phyloP scores from a whole-genome alignment of 2,329 filamentous ascomycete species.

The Grosmannia huntii region DNA sequence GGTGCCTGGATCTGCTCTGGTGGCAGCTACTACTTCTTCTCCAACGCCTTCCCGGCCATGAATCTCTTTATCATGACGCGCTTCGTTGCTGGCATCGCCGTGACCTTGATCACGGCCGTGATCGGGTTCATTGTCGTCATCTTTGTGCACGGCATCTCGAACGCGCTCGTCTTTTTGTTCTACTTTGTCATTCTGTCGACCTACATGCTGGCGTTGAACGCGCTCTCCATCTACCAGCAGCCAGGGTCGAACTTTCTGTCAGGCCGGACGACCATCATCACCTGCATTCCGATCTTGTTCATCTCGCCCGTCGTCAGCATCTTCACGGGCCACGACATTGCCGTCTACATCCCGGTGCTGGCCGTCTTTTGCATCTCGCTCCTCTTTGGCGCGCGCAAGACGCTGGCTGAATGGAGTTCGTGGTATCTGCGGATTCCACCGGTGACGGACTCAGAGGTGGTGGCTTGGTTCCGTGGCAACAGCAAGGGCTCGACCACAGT shows the following conservation, averaged over 20 bases:
- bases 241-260: conserved; percentile 39
- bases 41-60: conserved; percentile 15
- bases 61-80: conserved; percentile 14
- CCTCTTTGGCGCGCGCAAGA: conserved; percentile 21
- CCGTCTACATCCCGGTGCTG: conserved; percentile 35
- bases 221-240: conserved; percentile 32
- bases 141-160: conserved; percentile 23
- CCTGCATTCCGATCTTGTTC: conserved; percentile 34
- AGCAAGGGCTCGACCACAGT: conserved; percentile 1
- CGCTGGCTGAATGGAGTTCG: conserved; percentile 33
- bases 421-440: conserved; percentile 34
- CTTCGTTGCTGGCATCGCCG: conserved; percentile 28
- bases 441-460: conserved; percentile 32
- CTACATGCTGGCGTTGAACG: conserved; percentile 38
- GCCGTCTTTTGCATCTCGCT: conserved; percentile 35
- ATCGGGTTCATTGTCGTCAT: conserved; percentile 31
- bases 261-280: conserved; percentile 35
- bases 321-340: conserved; percentile 32
- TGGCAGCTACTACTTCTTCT: conserved; percentile 38
- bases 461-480: conserved; percentile 25
- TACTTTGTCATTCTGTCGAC: conserved; percentile 38
- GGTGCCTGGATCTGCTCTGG: conserved; percentile 44
- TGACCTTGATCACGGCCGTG: conserved; percentile 15
- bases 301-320: conserved; percentile 38
- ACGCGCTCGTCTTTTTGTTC: conserved; percentile 39